A percentile compares a stretch with the other conserved stretches of the same genome.
Evolutionary conservation across 441 rosid genomes (phyloP).

Genomic region (Eruca vesicaria): DNA sequence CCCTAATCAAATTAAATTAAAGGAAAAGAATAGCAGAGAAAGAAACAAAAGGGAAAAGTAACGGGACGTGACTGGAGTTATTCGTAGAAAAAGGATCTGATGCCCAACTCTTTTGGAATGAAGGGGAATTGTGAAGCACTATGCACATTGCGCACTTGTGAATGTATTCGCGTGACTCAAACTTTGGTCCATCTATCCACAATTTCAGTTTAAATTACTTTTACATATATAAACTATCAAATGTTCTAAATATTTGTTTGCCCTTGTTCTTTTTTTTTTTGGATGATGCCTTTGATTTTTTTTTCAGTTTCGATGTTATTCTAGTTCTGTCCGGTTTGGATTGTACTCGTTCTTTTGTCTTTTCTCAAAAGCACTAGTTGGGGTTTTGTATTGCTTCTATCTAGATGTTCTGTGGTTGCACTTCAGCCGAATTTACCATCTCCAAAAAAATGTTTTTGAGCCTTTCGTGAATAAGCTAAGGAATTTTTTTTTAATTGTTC

Average conservation of each 20-base stretch:
- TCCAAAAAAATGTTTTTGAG: not conserved
- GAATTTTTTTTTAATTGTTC: no score
- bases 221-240: not conserved
- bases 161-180: slow-evolving; percentile 9
- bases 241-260: not conserved
- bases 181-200: slow-evolving; percentile 11
- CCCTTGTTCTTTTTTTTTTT: no score
- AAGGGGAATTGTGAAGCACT: slow-evolving; percentile 5
- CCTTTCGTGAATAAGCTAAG: not conserved
- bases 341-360: not conserved
- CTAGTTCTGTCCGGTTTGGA: not conserved
- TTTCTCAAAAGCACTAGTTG: not conserved
- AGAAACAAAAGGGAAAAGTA: slow-evolving; percentile 25
- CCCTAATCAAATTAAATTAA: slow-evolving; percentile 17
- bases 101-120: slow-evolving; percentile 35
- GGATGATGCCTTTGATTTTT: not conserved
- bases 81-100: slow-evolving; percentile 20
- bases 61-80: slow-evolving; percentile 35
- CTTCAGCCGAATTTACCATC: not conserved
- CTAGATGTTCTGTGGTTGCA: not conserved
- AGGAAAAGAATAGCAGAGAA: slow-evolving; percentile 8
- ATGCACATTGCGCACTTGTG: slow-evolving; percentile 29
- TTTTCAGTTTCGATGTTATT: not conserved
- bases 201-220: not conserved
- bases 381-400: not conserved